These are phyloP conservation scores for Solanum acaule DNA, from an alignment of 257 asterid genomes.

Conservation along the genomic window DNA sequence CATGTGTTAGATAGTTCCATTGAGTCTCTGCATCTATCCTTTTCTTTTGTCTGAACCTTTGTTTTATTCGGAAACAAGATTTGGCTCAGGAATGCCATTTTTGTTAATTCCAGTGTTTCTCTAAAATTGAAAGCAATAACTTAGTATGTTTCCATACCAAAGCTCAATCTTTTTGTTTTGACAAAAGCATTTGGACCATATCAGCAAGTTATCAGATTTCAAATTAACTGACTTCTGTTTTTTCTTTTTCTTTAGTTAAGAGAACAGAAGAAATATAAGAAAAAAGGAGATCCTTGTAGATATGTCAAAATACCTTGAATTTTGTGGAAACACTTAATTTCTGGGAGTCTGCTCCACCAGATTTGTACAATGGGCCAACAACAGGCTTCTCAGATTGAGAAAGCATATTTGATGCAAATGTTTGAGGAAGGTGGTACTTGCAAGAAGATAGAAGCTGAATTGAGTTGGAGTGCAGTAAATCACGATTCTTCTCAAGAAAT, in stretches of 20 bases:
- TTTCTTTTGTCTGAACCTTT: background rate
- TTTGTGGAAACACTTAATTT: constrained; percentile 88
- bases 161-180: background rate
- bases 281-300: background rate
- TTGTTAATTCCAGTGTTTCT: background rate
- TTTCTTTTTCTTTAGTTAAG: background rate
- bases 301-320: constrained; percentile 55
- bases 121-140: background rate
- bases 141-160: background rate
- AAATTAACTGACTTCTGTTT: background rate
- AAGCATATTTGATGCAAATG: constrained; percentile 84
- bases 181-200: background rate
- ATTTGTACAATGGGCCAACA: constrained; percentile 78
- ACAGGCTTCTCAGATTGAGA: constrained; percentile 76
- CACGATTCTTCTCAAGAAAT: constrained; percentile 96
- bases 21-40: background rate
- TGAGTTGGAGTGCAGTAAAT: constrained; percentile 80
- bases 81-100: background rate
- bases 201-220: background rate
- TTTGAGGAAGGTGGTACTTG: constrained; percentile 75
- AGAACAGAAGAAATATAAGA: background rate
- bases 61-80: background rate
- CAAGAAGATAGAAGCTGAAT: constrained; percentile 89
- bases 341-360: constrained; percentile 97
- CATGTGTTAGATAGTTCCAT: background rate